phyloP scores from a whole-genome alignment of 768 basidiomycete genomes.

The Omphalotus guepiniiformis region DNA sequence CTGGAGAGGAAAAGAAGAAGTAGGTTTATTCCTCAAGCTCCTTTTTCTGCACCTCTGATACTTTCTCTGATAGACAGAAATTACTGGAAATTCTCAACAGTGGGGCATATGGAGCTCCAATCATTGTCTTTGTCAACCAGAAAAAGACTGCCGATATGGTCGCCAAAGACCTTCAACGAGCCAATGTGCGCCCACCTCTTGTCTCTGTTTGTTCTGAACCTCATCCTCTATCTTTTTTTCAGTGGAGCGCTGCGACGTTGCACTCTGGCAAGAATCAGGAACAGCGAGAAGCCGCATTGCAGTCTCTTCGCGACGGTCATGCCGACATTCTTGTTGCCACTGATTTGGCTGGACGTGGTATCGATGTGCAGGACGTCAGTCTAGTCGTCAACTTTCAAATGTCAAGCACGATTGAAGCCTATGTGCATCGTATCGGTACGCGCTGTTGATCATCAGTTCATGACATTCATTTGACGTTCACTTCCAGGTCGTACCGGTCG shows the following conservation, averaged over 20 bases:
- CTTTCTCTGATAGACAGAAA: slow-evolving; percentile 51
- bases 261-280: slow-evolving; percentile 99
- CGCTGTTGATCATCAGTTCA: too few relatives aligned
- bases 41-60: not conserved
- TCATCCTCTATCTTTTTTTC: too few relatives aligned
- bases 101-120: slow-evolving; percentile 78
- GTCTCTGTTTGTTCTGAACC: too few relatives aligned
- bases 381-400: slow-evolving; percentile 98
- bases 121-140: slow-evolving; percentile 99
- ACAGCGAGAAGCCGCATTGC: slow-evolving; percentile 90
- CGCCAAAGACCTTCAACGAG: slow-evolving; percentile 87
- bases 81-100: slow-evolving; percentile 92
- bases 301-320: slow-evolving; percentile 81
- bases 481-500: slow-evolving; percentile 99
- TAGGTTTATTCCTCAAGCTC: slow-evolving; percentile 28
- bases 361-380: slow-evolving; percentile 96
- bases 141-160: slow-evolving; percentile 99
- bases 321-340: slow-evolving; percentile 92
- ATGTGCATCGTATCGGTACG: slow-evolving; percentile 97
- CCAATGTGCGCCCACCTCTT: too few relatives aligned
- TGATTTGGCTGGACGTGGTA: slow-evolving; percentile 96
- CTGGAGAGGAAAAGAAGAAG: slow-evolving; percentile 96
- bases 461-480: too few relatives aligned
- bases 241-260: slow-evolving; percentile 87
- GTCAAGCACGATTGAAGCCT: slow-evolving; percentile 93